Base-by-base conservation (phyloP, 768 basidiomycete species). In the Cystobasidium onofrii region DNA sequence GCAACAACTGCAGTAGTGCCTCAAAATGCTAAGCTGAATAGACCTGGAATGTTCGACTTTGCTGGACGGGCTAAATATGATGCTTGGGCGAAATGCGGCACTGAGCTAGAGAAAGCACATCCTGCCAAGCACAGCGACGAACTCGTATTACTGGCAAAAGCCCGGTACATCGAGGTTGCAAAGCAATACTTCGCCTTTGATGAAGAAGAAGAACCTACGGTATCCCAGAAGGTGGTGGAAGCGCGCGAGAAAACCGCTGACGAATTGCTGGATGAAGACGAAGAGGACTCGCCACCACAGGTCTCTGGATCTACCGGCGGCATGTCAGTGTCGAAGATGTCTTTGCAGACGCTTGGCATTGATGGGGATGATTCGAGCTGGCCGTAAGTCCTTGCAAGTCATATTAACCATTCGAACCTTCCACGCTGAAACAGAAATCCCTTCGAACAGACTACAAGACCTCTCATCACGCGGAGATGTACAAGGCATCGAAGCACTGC, bases 31-130 rank as follows among this genome's bases (percentile, higher is more conserved):
- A 34, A 31, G 3, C 13, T 43, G 23, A 41, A 20, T 54, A 6
- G 69, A 55, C 69, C 69, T 36, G 54, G 69, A 6, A 29, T 71
- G 54, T 71, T 71, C 25, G 69, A 71, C 55, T 71, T 71, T 25
- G 54, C 69, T 4, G 69, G 69, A 10, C 52, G 69, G n/a, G 69
- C 69, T 15, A 71, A 71, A 29, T 71, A 34, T 17, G 69, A 71
- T 36, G 54, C 69, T 1, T 71, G 69, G 69, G 20, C 33, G n/a
- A 46, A 31, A 29, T 20, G 17, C 23, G 69, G 69, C 33, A 60
- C 6, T 20, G 29, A 34, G 3, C 44, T 69, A 3, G 25, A 46
- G 18, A 27, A 34, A 29, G n/a, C 31, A 20, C 31, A 64, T 34
- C 9, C 27, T 39, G 23, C 2, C 12, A 27, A 4, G 17, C 10